A percentile compares a stretch with the other conserved stretches of the same genome.
These are phyloP conservation scores for Gossypium aridum DNA, from an alignment of 441 rosid species.

Conservation along the genomic window DNA sequence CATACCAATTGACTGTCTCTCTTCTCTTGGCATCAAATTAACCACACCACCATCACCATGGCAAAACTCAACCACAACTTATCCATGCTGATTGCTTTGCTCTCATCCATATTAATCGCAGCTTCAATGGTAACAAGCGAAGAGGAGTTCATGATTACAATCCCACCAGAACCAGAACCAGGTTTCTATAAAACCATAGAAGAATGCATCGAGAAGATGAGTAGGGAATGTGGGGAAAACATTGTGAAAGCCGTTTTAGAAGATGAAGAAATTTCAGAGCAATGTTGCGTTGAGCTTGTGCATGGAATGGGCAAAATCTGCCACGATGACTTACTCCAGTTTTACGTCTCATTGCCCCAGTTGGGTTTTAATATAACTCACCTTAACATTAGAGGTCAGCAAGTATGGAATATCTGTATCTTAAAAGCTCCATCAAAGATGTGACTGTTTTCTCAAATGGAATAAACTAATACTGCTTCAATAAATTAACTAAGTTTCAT, in stretches of 20 bases:
- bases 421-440: not conserved
- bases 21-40: not conserved
- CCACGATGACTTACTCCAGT: not conserved
- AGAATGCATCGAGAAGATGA: not conserved
- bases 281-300: not conserved
- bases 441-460: not conserved
- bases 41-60: not conserved
- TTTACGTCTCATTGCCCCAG: not conserved
- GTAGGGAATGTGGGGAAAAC: not conserved
- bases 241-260: not conserved
- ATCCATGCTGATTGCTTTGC: not conserved
- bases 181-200: not conserved
- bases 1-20: not conserved
- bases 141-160: not conserved
- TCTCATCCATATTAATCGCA: not conserved
- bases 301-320: not conserved
- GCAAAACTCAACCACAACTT: not conserved
- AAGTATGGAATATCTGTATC: not conserved
- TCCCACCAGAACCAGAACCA: not conserved
- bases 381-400: not conserved
- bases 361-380: not conserved
- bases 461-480: not conserved
- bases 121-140: not conserved
- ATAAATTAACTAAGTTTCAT: not conserved
- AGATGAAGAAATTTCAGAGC: not conserved